These are phyloP conservation scores for Parastagonospora nodorum DNA, from an alignment of 2,329 filamentous ascomycete genomes.

Conservation along the genomic window DNA sequence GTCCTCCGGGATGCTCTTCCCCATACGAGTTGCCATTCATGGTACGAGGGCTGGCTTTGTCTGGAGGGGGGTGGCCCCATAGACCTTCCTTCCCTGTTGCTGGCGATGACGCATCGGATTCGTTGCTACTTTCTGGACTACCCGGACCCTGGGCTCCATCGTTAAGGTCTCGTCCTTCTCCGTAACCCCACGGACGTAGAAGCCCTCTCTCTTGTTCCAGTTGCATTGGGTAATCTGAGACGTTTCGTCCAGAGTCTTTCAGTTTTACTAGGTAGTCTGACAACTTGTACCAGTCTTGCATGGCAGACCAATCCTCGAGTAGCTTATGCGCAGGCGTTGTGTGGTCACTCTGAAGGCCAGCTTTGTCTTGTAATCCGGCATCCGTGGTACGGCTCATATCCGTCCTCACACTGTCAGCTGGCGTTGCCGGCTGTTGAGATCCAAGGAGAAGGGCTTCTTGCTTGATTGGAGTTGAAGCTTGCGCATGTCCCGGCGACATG, in stretches of 20 bases:
- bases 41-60: slow-evolving; percentile 41
- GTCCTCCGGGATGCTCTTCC: slow-evolving; percentile 53
- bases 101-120: slow-evolving; percentile 47
- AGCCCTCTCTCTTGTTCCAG: slow-evolving; percentile 75
- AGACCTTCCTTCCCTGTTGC: slow-evolving; percentile 52
- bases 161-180: slow-evolving; percentile 71
- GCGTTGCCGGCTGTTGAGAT: slow-evolving; percentile 38
- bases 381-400: slow-evolving; percentile 25
- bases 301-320: slow-evolving; percentile 65
- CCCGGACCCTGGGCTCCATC: slow-evolving; percentile 49
- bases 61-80: slow-evolving; percentile 57
- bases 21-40: slow-evolving; percentile 24
- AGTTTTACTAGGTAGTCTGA: slow-evolving; percentile 61
- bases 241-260: slow-evolving; percentile 67
- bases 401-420: slow-evolving; percentile 40
- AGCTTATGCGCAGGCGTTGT: slow-evolving; percentile 88
- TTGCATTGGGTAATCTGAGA: slow-evolving; percentile 71
- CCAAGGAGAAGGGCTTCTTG: slow-evolving; percentile 29
- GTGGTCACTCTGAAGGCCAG: slow-evolving; percentile 77
- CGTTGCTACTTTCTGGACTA: slow-evolving; percentile 42
- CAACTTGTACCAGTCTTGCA: slow-evolving; percentile 61
- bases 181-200: slow-evolving; percentile 76
- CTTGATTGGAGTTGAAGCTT: slow-evolving; percentile 39
- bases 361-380: slow-evolving; percentile 26
- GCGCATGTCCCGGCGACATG: slow-evolving; percentile 30